Conservation (phyloP, 768 basidiomycete species). For the Hericium erinaceus region DNA sequence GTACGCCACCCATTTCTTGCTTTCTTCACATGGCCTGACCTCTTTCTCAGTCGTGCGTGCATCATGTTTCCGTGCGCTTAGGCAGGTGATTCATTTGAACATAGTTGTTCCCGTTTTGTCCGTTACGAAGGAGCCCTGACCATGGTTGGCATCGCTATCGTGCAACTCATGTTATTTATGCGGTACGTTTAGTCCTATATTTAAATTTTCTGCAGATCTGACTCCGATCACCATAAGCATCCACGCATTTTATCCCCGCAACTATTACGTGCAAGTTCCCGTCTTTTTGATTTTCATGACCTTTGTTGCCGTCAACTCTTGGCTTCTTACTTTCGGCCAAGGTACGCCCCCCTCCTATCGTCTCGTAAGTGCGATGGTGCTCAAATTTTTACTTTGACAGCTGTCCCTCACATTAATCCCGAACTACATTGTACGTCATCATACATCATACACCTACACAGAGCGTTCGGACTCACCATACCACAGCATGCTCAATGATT, state of each 20-base stretch:
- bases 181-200: slow-evolving; percentile 24
- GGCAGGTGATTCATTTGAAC: neutral
- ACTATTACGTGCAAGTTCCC: slow-evolving; percentile 20
- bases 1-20: slow-evolving; percentile 8
- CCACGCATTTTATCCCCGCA: slow-evolving; percentile 21
- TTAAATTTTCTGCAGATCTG: neutral
- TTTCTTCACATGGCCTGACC: neutral
- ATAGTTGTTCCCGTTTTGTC: slow-evolving; percentile 21
- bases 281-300: slow-evolving; percentile 27
- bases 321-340: slow-evolving; percentile 41
- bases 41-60: slow-evolving; percentile 2
- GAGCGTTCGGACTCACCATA: neutral
- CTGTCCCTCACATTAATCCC: neutral
- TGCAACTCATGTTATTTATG: slow-evolving; percentile 51
- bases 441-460: no score
- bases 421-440: slow-evolving; percentile 1
- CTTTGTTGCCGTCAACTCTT: slow-evolving; percentile 41
- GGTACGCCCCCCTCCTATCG: slow-evolving; percentile 25
- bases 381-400: neutral
- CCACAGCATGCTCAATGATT: slow-evolving; percentile 33
- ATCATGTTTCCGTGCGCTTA: neutral
- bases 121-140: slow-evolving; percentile 34
- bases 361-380: neutral
- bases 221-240: slow-evolving; percentile 13
- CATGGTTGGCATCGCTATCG: slow-evolving; percentile 40